Conservation (phyloP, 768 basidiomycete genomes). For the Cantharellus cinnabarinus region DNA sequence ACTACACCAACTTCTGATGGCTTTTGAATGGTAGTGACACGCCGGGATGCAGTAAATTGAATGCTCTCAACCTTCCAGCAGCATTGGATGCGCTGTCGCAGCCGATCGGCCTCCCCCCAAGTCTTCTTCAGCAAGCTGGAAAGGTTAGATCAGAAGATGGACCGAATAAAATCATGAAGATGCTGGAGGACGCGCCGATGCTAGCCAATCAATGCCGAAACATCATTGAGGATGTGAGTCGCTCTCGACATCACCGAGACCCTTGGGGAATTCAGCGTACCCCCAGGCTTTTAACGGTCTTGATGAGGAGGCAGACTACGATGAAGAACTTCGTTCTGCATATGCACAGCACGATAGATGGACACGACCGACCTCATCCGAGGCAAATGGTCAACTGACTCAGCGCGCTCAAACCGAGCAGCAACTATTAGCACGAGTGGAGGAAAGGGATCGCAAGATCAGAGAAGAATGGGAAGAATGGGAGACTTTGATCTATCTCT, state of each 20-base stretch:
- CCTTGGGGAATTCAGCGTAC: neutral
- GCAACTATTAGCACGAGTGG: constrained; percentile 48
- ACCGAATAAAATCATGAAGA: constrained; percentile 42
- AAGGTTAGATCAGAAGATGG: constrained; percentile 69
- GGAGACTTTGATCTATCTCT: constrained; percentile 46
- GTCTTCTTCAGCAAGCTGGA: constrained; percentile 65
- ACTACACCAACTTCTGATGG: neutral
- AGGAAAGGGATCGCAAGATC: constrained; percentile 55
- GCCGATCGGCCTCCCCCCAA: constrained; percentile 74
- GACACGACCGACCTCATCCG: constrained; percentile 45
- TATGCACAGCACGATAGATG: constrained; percentile 19
- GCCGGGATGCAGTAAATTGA: constrained; percentile 21
- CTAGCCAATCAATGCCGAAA: constrained; percentile 39
- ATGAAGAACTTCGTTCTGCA: constrained; percentile 44
- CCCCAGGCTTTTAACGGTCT: constrained; percentile 67
- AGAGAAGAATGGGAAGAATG: constrained; percentile 76
- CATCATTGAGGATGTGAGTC: constrained; percentile 53
- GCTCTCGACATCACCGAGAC: neutral
- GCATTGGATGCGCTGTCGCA: constrained; percentile 74
- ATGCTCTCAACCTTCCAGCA: constrained; percentile 58
- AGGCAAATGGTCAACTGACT: constrained; percentile 56
- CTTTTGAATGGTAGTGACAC: too few relatives aligned
- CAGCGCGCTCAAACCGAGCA: constrained; percentile 53
- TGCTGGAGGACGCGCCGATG: constrained; percentile 50
- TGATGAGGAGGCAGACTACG: constrained; percentile 77